phyloP scores from a whole-genome alignment of 345 rosid genomes.

The Abelmoschus esculentus region DNA sequence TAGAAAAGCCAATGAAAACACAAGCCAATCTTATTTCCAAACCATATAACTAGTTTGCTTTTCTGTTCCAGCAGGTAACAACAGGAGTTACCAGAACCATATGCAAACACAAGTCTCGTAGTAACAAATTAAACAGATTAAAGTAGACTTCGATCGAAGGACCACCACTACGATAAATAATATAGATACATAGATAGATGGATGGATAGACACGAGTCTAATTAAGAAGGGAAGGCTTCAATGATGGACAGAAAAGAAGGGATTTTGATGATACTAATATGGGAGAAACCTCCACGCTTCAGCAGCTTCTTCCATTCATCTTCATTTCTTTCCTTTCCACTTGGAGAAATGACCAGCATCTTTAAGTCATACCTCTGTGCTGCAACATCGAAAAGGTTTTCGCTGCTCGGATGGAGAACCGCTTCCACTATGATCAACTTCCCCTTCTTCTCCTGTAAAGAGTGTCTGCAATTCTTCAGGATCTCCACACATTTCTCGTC shows the following conservation, averaged over 20 bases:
- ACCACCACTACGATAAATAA: no score
- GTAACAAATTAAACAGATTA: no score
- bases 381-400: neutral
- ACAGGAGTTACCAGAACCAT: no score
- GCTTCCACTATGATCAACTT: slow-evolving; percentile 56
- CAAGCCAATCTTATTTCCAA: no score
- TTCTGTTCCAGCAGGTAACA: no score
- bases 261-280: slow-evolving; percentile 1
- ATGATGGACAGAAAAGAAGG: neutral
- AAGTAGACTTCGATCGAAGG: no score
- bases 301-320: slow-evolving; percentile 56
- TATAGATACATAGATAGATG: no score
- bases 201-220: neutral
- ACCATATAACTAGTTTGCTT: no score
- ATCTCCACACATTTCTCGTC: slow-evolving; percentile 52
- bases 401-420: slow-evolving; percentile 31
- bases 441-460: slow-evolving; percentile 31
- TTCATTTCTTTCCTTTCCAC: slow-evolving; percentile 53
- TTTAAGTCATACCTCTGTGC: slow-evolving; percentile 49
- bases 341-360: slow-evolving; percentile 56
- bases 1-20: no score
- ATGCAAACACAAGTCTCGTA: no score
- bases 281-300: slow-evolving; percentile 42
- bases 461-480: slow-evolving; percentile 56
- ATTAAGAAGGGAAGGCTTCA: neutral